Base-by-base conservation (phyloP, 2,329 filamentous ascomycete species). In the Fusarium caatingaense region DNA sequence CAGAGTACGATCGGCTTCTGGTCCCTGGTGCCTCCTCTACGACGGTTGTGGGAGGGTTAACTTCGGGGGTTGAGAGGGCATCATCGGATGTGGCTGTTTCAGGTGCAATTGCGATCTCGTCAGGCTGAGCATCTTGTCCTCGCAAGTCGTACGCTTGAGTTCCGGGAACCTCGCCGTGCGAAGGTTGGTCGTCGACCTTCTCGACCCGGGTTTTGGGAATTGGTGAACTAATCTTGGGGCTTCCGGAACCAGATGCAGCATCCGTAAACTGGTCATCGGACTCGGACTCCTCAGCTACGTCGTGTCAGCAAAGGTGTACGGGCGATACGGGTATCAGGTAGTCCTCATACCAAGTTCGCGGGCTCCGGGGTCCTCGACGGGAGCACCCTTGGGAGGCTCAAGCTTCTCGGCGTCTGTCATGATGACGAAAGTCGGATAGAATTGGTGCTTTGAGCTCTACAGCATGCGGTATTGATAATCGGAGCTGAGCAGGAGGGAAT, bases 181-280 rank as follows among this genome's bases (percentile, higher is more conserved):
- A 72, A 9, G 77, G 76, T 37, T 76, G 74, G 71, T 87, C 82
- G 74, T 88, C 85, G 61, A 89, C 82, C 79, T 85, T 87, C 75
- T 90, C 87, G 34, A 89, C 83, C 56, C 87, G 80, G 25, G 86
- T 88, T 66, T 82, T 84, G n/a, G 87, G 88, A 56, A 89, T 85
- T 21, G 87, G 86, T 16, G 86, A 86, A 66, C 76, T 78, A 42
- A 78, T 74, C 8, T 78, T 80, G 11, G 80, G 82, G 76, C 79
- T 86, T 71, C 73, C 79, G 61, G 76, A 82, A 59, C 79, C 84
- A 34, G 88, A 89, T 57, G 87, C 87, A 34, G 89, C 89, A 76
- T 92, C 89, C 53, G 87, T 91, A 78, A 90, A 92, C 79, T 91
- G 89, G 71, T 92, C 89, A 47, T 91, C 89, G 28, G 88, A 90